Evolutionary conservation across 1,284 basidiomycete genomes (phyloP), one percentile per base, ranked within the genome.

Genomic region (Neotropicomus parvogracilis): DNA sequence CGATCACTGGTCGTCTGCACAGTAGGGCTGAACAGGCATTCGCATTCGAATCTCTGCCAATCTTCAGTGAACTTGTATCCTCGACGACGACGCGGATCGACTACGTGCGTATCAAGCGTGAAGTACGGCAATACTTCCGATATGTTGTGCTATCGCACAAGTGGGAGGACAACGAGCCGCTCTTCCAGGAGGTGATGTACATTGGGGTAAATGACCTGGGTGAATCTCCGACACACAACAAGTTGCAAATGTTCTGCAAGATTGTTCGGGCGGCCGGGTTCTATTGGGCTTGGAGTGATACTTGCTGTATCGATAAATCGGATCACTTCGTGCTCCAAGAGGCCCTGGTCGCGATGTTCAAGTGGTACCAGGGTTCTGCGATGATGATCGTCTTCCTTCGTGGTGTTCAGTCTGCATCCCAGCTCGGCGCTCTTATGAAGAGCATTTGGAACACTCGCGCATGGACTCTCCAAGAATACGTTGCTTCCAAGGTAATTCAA

Each of bases 241-340:
- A 44, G 26, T 14, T 44, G 2, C 33, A 38, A 38, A 38, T 6
- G 8, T 43, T 43, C n/a, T 43, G 41, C 41, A 43, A 27, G 32
- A 26, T 37, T 9, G 41, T 43, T 37, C 32, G 24, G 12, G 32
- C 27, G 19, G 17, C 12, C 1, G 32, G 32, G 11, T 43, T 37
- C 9, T 0, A 26, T 11, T 43, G 41, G 41, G 32, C 40, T 12
- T 41, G 40, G 40, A 41, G 21, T 6, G 40, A 42, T 33, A 42
- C 40, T 13, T 7, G 24, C 24, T 24, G 24, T 24, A 24, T 24
- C 24, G 24, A 24, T 24, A 24, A 24, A 24, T 24, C 24, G 10
- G 32, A 42, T 17, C 20, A 42, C 16, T 33, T 26, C 11, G 32
- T 33, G 3, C 40, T 26, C 11, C 31, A 26, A 11, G 40, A 42